Evolutionary conservation across 257 asterid genomes (phyloP).

Genomic region (Solanum verrucosum): DNA sequence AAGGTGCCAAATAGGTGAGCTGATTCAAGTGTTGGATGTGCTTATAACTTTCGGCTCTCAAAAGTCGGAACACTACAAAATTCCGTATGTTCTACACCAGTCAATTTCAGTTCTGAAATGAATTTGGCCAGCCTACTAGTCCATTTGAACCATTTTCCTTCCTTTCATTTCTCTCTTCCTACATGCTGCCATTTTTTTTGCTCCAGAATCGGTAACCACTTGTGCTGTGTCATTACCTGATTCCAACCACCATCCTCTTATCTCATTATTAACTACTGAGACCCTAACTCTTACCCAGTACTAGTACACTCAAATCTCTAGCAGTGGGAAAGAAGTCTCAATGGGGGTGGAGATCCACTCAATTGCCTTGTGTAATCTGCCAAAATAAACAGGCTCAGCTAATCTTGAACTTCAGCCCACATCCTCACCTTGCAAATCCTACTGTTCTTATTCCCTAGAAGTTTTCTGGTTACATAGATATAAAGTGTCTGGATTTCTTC

Average conservation of each 20-base stretch:
- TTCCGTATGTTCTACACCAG: not conserved
- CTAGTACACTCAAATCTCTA: not conserved
- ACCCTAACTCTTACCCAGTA: not conserved
- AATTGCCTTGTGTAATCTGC: not conserved
- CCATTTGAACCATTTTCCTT: not conserved
- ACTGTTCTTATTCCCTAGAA: not conserved
- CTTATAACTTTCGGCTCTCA: not conserved
- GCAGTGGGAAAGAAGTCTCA: not conserved
- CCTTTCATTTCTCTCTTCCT: not conserved
- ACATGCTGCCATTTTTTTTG: not conserved
- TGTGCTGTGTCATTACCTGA: not conserved
- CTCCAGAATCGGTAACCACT: not conserved
- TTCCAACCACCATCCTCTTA: not conserved
- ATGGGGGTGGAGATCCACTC: not conserved
- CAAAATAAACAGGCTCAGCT: not conserved
- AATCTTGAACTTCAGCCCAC: not conserved
- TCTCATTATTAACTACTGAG: not conserved
- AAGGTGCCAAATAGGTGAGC: not conserved
- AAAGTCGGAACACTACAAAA: not conserved
- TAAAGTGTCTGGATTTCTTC: not conserved
- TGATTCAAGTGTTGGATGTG: not conserved
- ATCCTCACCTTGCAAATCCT: not conserved
- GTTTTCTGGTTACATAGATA: not conserved
- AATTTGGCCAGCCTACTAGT: not conserved
- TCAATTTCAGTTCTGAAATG: not conserved